A percentile compares a stretch with the other conserved stretches of the same genome.
Conservation (phyloP, 1,284 basidiomycete genomes). For the Schizophyllum commune region DNA sequence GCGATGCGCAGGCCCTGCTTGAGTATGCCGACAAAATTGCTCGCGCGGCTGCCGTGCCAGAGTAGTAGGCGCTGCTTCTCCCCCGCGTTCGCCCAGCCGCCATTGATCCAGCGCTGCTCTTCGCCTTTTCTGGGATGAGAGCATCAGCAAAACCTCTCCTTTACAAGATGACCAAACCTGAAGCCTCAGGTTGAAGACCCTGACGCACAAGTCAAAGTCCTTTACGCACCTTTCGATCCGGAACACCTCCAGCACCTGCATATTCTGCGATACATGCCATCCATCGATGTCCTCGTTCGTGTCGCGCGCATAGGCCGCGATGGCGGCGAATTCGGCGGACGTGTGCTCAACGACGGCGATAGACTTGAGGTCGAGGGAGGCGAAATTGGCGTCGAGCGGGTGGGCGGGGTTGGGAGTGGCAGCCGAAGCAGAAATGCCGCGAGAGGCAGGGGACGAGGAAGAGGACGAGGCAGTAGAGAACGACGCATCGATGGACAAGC, state of each 20-base stretch:
- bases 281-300: conserved; percentile 57
- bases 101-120: conserved; percentile 41
- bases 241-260: conserved; percentile 36
- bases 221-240: conserved; percentile 44
- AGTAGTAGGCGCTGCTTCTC: conserved; percentile 51
- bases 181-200: no score
- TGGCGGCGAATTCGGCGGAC: conserved; percentile 40
- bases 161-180: no score
- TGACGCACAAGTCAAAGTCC: no score
- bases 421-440: neutral
- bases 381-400: neutral
- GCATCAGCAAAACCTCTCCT: no score
- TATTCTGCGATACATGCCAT: conserved; percentile 32
- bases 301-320: conserved; percentile 44
- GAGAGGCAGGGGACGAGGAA: no score
- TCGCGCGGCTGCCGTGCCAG: conserved; percentile 61
- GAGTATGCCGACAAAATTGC: conserved; percentile 61
- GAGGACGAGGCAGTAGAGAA: no score
- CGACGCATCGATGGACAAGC: conserved; percentile 28
- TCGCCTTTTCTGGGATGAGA: conserved; percentile 32
- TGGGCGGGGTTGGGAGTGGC: neutral
- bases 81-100: conserved; percentile 34
- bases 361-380: conserved; percentile 40
- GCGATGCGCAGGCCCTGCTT: conserved; percentile 63
- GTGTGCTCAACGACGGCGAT: conserved; percentile 41